Conservation (phyloP, 768 basidiomycete genomes). For the Pleurotus eryngii region DNA sequence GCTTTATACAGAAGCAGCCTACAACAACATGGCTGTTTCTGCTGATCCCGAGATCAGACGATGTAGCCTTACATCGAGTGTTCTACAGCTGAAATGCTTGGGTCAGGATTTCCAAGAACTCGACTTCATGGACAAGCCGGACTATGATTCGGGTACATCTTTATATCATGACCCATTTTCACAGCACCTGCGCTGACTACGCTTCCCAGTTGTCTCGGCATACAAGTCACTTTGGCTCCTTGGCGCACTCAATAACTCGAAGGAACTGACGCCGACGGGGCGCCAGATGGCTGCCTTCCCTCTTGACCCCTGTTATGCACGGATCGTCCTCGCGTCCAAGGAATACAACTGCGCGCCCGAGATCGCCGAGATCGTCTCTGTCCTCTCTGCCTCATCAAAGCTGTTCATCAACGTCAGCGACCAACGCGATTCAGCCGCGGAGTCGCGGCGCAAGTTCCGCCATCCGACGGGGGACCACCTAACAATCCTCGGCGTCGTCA, state of each 20-base stretch:
- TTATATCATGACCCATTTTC: background rate
- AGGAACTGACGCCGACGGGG: slow-evolving; percentile 68
- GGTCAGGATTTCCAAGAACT: slow-evolving; percentile 77
- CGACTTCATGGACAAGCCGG: slow-evolving; percentile 88
- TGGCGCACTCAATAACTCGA: slow-evolving; percentile 68
- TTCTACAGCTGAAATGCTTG: slow-evolving; percentile 84
- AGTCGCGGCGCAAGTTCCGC: slow-evolving; percentile 73
- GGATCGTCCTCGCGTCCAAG: slow-evolving; percentile 76
- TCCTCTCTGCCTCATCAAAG: slow-evolving; percentile 78
- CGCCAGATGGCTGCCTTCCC: slow-evolving; percentile 88
- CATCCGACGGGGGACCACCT: slow-evolving; percentile 90
- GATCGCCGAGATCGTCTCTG: slow-evolving; percentile 79
- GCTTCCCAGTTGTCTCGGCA: slow-evolving; percentile 52
- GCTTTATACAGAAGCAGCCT: slow-evolving; percentile 84
- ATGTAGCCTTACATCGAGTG: slow-evolving; percentile 77
- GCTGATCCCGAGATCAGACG: slow-evolving; percentile 90
- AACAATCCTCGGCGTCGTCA: slow-evolving; percentile 82
- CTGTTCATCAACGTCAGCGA: slow-evolving; percentile 78
- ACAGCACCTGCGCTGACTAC: background rate
- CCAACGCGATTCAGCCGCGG: slow-evolving; percentile 67
- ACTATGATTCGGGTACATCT: slow-evolving; percentile 64
- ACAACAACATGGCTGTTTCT: slow-evolving; percentile 58
- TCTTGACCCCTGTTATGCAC: slow-evolving; percentile 81
- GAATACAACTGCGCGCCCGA: slow-evolving; percentile 71
- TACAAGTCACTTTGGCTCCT: slow-evolving; percentile 75